phyloP scores from a whole-genome alignment of 305 asterid genomes.

The Fraxinus velutina region DNA sequence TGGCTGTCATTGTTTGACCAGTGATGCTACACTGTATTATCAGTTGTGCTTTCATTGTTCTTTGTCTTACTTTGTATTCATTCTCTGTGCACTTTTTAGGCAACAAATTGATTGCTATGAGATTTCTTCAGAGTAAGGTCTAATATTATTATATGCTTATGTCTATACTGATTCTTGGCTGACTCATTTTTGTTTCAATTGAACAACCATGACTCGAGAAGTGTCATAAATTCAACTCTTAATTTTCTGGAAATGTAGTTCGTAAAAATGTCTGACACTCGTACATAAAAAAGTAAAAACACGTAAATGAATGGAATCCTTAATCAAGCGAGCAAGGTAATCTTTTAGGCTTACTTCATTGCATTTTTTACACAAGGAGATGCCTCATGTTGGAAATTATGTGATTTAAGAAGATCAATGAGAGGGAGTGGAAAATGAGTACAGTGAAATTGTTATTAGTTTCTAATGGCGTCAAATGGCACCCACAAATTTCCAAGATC shows the following conservation, averaged over 20 bases:
- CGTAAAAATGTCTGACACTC: neutral
- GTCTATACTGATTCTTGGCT: neutral
- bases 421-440: conserved; percentile 7
- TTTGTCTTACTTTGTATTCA: neutral
- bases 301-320: neutral
- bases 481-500: neutral
- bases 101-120: neutral
- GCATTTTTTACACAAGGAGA: neutral
- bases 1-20: conserved; percentile 17
- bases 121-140: conserved; percentile 1
- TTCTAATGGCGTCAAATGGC: conserved; percentile 7
- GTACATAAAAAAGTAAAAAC: neutral
- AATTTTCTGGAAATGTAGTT: neutral
- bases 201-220: neutral
- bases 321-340: conserved; percentile 4
- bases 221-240: neutral
- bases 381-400: neutral
- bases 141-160: neutral
- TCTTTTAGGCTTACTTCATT: neutral
- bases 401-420: neutral
- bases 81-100: neutral
- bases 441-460: neutral
- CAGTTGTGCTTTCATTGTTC: neutral
- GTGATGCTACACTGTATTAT: neutral
- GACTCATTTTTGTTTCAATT: neutral